A percentile compares a stretch with the other conserved stretches of the same genome.
These are phyloP conservation scores for Apophysomyces sp. DNA, from an alignment of 371 early-diverging fungal genomes.

Conservation along the genomic window DNA sequence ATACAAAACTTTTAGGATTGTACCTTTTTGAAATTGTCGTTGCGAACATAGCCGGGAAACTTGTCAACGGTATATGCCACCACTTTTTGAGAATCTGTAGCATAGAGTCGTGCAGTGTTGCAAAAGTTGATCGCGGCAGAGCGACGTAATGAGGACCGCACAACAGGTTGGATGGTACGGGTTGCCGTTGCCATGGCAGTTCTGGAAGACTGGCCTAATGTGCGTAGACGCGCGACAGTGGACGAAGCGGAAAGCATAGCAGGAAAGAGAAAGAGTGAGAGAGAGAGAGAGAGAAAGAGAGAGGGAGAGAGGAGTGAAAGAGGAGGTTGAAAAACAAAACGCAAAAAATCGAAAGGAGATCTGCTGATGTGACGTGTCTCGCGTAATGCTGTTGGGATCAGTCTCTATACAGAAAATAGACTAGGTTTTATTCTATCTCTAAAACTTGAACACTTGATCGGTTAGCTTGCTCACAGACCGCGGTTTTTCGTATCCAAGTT, in stretches of 20 bases:
- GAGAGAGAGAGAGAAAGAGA: not conserved
- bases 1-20: not conserved
- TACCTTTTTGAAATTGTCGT: slow-evolving; percentile 59
- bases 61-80: slow-evolving; percentile 46
- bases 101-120: slow-evolving; percentile 13
- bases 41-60: slow-evolving; percentile 53
- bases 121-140: not conserved
- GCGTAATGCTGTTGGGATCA: not conserved
- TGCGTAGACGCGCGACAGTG: slow-evolving; percentile 10
- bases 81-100: slow-evolving; percentile 10
- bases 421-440: slow-evolving; percentile 10
- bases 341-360: slow-evolving; percentile 4
- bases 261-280: no score
- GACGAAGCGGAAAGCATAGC: slow-evolving; percentile 14
- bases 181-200: not conserved
- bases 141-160: not conserved
- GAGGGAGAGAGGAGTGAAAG: slow-evolving; percentile 6
- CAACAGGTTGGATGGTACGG: not conserved
- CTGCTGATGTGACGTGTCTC: slow-evolving; percentile 1
- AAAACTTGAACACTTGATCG: slow-evolving; percentile 84
- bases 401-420: not conserved
- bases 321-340: slow-evolving; percentile 1
- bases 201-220: slow-evolving; percentile 9
- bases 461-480: slow-evolving; percentile 70
- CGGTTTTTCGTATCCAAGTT: slow-evolving; percentile 64